A percentile compares a stretch with the other conserved stretches of the same genome.
These are phyloP conservation scores for Lanmaoa rubissima DNA, from an alignment of 768 basidiomycete species.

Conservation along the genomic window DNA sequence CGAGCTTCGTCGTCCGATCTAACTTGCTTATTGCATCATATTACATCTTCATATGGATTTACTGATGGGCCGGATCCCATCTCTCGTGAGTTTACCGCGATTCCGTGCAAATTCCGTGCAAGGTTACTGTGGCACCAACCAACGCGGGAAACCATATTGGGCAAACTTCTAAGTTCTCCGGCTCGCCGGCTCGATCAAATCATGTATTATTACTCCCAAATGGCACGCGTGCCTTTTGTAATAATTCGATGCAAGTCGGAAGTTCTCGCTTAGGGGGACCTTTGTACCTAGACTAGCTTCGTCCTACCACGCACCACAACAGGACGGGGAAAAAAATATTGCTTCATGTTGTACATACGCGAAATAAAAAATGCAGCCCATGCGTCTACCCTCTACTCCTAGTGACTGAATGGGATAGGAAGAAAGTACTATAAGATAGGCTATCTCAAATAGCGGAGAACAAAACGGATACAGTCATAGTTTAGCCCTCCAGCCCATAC, in stretches of 20 bases:
- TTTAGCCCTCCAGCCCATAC: conserved; percentile 54
- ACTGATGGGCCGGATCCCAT: background rate
- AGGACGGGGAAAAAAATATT: no score
- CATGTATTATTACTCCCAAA: background rate
- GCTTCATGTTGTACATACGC: background rate
- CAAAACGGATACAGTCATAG: background rate
- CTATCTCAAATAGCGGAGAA: background rate
- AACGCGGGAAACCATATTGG: background rate
- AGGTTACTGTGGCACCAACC: background rate
- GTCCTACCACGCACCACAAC: no score
- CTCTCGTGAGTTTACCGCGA: background rate
- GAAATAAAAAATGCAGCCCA: conserved; percentile 1
- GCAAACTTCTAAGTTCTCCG: background rate
- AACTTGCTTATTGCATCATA: background rate
- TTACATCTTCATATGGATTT: background rate
- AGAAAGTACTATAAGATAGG: background rate
- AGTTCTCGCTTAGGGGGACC: no score
- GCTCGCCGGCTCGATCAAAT: background rate
- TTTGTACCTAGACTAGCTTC: no score
- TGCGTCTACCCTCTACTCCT: background rate
- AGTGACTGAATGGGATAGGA: background rate
- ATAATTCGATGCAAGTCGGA: background rate
- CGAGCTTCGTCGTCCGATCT: background rate
- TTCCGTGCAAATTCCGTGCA: no score
- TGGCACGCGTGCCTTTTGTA: background rate